Percentiles rank a stretch among this genome's conserved stretches.
Conservation (phyloP, 202 grass and related monocot genomes). For the Tripidium arundinaceum region DNA sequence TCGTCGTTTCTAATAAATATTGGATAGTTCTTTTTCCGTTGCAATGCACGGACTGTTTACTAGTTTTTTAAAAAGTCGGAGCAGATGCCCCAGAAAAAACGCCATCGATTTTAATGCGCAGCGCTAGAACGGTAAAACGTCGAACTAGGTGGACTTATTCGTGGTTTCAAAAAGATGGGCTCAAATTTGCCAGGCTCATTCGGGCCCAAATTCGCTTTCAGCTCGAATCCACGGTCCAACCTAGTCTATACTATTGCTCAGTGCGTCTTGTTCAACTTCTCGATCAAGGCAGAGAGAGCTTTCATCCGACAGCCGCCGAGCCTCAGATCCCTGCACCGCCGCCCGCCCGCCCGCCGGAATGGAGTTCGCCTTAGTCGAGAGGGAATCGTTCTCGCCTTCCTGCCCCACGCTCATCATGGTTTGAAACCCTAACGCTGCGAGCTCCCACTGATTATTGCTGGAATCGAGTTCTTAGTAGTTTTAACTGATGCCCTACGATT, state of each 20-base stretch:
- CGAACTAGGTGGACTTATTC: no score
- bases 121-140: neutral
- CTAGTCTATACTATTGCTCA: neutral
- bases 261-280: neutral
- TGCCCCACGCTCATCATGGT: conserved; percentile 75
- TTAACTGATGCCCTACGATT: neutral
- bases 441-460: neutral
- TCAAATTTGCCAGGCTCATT: neutral
- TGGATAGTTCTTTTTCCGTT: no score
- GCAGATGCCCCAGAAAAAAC: no score
- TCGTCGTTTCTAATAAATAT: no score
- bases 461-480: neutral
- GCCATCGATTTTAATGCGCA: neutral
- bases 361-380: conserved; percentile 57
- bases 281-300: conserved; percentile 1
- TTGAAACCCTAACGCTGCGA: neutral
- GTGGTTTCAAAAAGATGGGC: neutral
- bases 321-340: conserved; percentile 1
- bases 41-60: no score
- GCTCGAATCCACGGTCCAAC: neutral
- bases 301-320: neutral
- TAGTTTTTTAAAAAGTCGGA: no score
- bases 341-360: conserved; percentile 18
- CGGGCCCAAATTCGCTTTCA: neutral
- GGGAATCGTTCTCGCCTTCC: conserved; percentile 50